Percentiles rank a stretch among this genome's conserved stretches.
phyloP scores from a whole-genome alignment of 2,329 filamentous ascomycete species.

The Chrysosphaeria jannelii region DNA sequence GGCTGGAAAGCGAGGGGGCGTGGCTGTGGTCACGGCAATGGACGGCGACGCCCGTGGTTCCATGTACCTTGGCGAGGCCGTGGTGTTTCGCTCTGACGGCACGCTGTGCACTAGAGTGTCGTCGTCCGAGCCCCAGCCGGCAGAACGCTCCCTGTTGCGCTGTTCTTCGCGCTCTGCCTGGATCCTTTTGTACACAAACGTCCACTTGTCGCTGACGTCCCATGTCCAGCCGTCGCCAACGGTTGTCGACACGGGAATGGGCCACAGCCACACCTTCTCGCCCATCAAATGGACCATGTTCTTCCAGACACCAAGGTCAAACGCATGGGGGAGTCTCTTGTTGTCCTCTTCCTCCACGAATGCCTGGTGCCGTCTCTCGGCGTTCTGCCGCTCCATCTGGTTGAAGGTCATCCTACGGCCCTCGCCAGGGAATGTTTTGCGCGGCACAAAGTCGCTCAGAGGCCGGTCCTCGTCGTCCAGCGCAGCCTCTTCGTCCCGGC shows the following conservation, averaged over 20 bases:
- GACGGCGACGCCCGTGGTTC: not conserved
- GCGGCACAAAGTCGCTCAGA: too few relatives aligned
- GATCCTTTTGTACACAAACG: slow-evolving; percentile 37
- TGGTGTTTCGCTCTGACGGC: slow-evolving; percentile 2
- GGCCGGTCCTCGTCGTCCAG: slow-evolving; percentile 2
- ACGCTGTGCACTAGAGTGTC: slow-evolving; percentile 1
- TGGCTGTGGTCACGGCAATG: slow-evolving; percentile 1
- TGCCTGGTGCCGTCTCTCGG: slow-evolving; percentile 24
- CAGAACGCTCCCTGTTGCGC: slow-evolving; percentile 28
- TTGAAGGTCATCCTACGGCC: slow-evolving; percentile 20
- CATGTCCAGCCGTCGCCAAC: slow-evolving; percentile 82
- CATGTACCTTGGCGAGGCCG: slow-evolving; percentile 4
- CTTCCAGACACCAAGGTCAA: slow-evolving; percentile 57
- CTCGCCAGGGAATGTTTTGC: too few relatives aligned
- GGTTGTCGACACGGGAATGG: slow-evolving; percentile 54
- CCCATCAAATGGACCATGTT: slow-evolving; percentile 71
- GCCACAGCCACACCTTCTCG: slow-evolving; percentile 39
- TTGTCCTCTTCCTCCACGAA: slow-evolving; percentile 82
- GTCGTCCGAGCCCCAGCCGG: slow-evolving; percentile 27
- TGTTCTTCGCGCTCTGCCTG: slow-evolving; percentile 25
- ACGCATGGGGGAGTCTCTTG: slow-evolving; percentile 68
- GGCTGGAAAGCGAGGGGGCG: not conserved
- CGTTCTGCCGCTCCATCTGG: slow-evolving; percentile 22
- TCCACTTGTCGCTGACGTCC: slow-evolving; percentile 60
- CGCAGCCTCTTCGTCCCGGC: slow-evolving; percentile 2